Percentiles rank a stretch among this genome's conserved stretches.
Conservation (phyloP, 768 basidiomycete species). For the Boletus pseudo-olivaceus region DNA sequence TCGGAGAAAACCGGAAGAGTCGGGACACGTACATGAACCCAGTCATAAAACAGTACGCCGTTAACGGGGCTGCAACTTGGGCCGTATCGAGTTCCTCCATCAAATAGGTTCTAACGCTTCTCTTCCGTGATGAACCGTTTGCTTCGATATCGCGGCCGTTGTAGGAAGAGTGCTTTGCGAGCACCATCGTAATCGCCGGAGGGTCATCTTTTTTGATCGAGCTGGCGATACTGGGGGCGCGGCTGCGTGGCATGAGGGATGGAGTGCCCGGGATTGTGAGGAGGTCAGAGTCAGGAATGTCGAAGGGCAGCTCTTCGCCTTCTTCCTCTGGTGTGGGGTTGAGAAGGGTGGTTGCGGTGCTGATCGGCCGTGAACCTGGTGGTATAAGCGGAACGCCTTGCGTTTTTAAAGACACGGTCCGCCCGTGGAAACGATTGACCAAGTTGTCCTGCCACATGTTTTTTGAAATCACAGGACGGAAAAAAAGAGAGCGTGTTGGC, state of each 20-base stretch:
- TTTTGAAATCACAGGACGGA: too few relatives aligned
- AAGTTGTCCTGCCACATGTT: too few relatives aligned
- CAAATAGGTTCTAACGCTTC: constrained; percentile 10
- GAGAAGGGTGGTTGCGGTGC: not conserved
- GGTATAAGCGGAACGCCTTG: too few relatives aligned
- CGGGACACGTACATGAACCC: constrained; percentile 74
- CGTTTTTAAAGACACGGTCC: too few relatives aligned
- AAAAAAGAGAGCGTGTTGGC: too few relatives aligned
- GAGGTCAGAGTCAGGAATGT: not conserved
- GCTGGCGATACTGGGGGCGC: not conserved
- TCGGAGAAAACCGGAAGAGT: too few relatives aligned
- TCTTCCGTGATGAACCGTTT: not conserved
- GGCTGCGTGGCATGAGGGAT: too few relatives aligned
- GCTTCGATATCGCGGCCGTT: constrained; percentile 24
- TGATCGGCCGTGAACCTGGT: not conserved
- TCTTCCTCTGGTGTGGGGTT: constrained; percentile 12
- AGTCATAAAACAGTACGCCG: constrained; percentile 75
- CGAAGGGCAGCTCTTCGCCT: not conserved
- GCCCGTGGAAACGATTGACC: too few relatives aligned
- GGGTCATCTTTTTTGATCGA: not conserved
- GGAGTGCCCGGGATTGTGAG: too few relatives aligned
- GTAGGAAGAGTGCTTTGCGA: too few relatives aligned
- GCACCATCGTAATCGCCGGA: too few relatives aligned
- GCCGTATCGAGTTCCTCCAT: constrained; percentile 24
- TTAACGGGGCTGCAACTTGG: constrained; percentile 47